A percentile compares a stretch with the other conserved stretches of the same genome.
Conservation (phyloP, 2,329 filamentous ascomycete genomes). For the Orbilia oligospora region DNA sequence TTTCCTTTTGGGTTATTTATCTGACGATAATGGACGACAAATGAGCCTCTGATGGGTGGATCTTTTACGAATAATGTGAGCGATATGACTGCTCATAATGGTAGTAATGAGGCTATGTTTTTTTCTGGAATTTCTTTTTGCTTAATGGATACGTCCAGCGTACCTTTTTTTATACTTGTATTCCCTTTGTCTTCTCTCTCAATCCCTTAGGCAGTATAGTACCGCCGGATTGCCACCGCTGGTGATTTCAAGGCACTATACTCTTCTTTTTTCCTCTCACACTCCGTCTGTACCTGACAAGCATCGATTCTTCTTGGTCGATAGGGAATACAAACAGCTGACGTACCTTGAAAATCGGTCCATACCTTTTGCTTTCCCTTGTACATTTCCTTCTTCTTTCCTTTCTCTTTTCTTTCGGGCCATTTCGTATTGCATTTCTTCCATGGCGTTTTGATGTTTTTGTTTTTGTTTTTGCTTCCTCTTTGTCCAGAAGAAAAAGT, state of each 20-base stretch:
- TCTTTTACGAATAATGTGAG: constrained; percentile 12
- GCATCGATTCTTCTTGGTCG: neutral
- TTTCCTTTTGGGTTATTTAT: neutral
- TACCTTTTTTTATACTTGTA: neutral
- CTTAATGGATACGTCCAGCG: constrained; percentile 6
- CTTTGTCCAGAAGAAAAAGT: constrained; percentile 4
- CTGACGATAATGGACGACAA: constrained; percentile 15
- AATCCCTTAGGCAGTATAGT: neutral
- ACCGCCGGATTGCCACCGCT: neutral
- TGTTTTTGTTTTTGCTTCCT: neutral
- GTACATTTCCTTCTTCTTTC: constrained; percentile 1
- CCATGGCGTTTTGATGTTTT: constrained; percentile 33
- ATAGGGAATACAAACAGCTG: constrained; percentile 14
- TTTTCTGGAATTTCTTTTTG: neutral
- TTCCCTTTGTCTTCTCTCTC: constrained; percentile 1
- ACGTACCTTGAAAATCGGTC: neutral
- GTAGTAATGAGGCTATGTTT: constrained; percentile 18
- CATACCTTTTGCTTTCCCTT: constrained; percentile 1
- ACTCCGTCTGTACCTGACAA: neutral
- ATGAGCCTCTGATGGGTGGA: constrained; percentile 1
- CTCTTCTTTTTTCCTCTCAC: constrained; percentile 1
- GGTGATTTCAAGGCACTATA: neutral
- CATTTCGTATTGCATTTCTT: constrained; percentile 15
- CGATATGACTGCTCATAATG: constrained; percentile 19
- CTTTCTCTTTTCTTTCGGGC: neutral